Evolutionary conservation across 208 protist species (phyloP).

Genomic region (Strigomonas galati): DNA sequence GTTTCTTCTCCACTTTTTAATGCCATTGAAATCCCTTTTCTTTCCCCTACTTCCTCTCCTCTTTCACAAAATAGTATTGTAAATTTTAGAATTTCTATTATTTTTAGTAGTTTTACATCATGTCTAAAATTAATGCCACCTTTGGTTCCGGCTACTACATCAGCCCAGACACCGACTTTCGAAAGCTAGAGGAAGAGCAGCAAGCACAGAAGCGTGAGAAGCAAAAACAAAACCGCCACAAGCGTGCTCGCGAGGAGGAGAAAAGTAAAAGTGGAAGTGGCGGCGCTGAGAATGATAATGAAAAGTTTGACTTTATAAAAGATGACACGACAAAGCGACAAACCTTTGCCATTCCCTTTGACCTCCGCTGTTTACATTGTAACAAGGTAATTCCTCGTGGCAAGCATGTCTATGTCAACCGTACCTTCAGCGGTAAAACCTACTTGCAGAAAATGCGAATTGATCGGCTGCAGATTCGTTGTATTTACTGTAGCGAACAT

Average conservation of each 20-base stretch:
- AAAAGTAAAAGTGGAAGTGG: background rate
- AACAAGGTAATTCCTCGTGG: constrained; percentile 61
- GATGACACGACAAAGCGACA: constrained; percentile 25
- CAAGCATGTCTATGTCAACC: constrained; percentile 80
- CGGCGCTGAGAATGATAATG: too few relatives aligned
- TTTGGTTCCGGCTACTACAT: constrained; percentile 85
- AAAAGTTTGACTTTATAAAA: background rate
- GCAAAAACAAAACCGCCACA: background rate
- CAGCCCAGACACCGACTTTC: constrained; percentile 72
- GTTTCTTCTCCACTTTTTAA: too few relatives aligned
- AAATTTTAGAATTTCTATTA: too few relatives aligned
- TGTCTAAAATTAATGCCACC: constrained; percentile 87
- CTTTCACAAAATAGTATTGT: too few relatives aligned
- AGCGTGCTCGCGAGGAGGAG: background rate
- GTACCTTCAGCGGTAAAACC: constrained; percentile 10
- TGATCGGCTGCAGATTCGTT: background rate
- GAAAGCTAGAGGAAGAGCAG: constrained; percentile 62
- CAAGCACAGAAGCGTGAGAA: background rate
- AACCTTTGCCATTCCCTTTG: constrained; percentile 83
- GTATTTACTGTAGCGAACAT: background rate
- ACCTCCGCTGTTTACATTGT: constrained; percentile 68
- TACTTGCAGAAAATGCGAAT: background rate
- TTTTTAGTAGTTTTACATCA: too few relatives aligned
- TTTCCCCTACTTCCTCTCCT: too few relatives aligned
- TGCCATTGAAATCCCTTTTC: too few relatives aligned